Conservation (phyloP, 352 stramenopile species). For the Globisporangium lucens region DNA sequence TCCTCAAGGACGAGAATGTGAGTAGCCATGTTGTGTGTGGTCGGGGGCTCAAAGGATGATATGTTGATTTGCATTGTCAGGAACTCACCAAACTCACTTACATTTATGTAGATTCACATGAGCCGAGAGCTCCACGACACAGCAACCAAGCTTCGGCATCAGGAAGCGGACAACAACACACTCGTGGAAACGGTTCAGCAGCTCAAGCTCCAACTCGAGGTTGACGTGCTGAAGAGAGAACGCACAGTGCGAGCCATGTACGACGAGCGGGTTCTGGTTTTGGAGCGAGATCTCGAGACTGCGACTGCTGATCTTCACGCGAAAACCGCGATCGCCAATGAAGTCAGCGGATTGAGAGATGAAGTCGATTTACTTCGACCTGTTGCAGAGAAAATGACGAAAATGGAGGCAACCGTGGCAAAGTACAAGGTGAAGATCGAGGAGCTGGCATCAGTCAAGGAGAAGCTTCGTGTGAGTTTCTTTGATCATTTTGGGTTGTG, state of each 20-base stretch:
- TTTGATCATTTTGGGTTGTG: slow-evolving; percentile 11
- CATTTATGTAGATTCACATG: slow-evolving; percentile 34
- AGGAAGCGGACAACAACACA: slow-evolving; percentile 27
- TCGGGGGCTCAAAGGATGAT: neutral
- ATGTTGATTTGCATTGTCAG: neutral
- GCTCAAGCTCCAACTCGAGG: slow-evolving; percentile 38
- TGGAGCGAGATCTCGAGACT: slow-evolving; percentile 45
- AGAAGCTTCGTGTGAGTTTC: slow-evolving; percentile 35
- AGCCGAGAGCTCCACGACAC: slow-evolving; percentile 26
- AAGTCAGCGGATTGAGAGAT: slow-evolving; percentile 44
- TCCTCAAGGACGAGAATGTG: slow-evolving; percentile 68
- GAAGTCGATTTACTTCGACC: slow-evolving; percentile 71
- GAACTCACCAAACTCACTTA: neutral
- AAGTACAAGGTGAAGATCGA: slow-evolving; percentile 81
- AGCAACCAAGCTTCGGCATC: slow-evolving; percentile 21
- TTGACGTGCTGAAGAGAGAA: slow-evolving; percentile 60
- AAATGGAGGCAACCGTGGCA: slow-evolving; percentile 38
- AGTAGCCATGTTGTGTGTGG: neutral
- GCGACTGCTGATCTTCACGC: slow-evolving; percentile 29
- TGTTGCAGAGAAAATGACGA: slow-evolving; percentile 39
- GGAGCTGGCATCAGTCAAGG: slow-evolving; percentile 45
- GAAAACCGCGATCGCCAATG: slow-evolving; percentile 30
- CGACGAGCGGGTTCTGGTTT: slow-evolving; percentile 43
- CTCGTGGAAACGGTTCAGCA: slow-evolving; percentile 33
- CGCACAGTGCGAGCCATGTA: slow-evolving; percentile 40